Evolutionary conservation across 345 rosid genomes (phyloP).

Genomic region (Citrus reticulata): DNA sequence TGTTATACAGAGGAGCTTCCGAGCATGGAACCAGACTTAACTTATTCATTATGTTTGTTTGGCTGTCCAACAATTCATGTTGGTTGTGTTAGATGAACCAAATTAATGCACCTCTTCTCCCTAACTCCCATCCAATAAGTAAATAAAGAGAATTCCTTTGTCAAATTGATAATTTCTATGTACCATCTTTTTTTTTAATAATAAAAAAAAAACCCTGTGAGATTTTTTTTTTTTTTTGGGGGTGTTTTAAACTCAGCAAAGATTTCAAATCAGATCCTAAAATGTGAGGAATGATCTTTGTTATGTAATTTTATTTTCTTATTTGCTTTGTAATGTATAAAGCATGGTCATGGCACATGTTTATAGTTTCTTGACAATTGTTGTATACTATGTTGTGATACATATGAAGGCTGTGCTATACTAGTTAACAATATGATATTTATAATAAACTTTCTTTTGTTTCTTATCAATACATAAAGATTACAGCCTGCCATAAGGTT

Average conservation of each 20-base stretch:
- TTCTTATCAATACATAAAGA: background rate
- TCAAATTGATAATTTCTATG: background rate
- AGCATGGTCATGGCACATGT: background rate
- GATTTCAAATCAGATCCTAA: background rate
- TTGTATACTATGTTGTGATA: background rate
- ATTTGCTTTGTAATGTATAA: background rate
- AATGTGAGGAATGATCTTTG: background rate
- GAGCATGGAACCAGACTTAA: background rate
- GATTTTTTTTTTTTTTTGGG: background rate
- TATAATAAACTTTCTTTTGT: background rate
- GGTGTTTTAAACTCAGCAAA: background rate
- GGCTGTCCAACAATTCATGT: background rate
- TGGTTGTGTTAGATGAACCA: background rate
- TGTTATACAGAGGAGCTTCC: background rate
- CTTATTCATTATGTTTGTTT: background rate
- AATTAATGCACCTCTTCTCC: background rate
- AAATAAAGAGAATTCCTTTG: background rate
- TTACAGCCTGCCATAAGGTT: background rate
- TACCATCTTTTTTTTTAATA: background rate
- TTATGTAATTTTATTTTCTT: background rate
- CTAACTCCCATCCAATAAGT: background rate
- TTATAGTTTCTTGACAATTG: background rate
- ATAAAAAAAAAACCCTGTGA: background rate
- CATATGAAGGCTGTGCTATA: background rate
- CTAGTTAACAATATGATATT: background rate